A percentile compares a stretch with the other conserved stretches of the same genome.
Conservation (phyloP, 2,329 filamentous ascomycete genomes). For the Colletotrichum sp. region DNA sequence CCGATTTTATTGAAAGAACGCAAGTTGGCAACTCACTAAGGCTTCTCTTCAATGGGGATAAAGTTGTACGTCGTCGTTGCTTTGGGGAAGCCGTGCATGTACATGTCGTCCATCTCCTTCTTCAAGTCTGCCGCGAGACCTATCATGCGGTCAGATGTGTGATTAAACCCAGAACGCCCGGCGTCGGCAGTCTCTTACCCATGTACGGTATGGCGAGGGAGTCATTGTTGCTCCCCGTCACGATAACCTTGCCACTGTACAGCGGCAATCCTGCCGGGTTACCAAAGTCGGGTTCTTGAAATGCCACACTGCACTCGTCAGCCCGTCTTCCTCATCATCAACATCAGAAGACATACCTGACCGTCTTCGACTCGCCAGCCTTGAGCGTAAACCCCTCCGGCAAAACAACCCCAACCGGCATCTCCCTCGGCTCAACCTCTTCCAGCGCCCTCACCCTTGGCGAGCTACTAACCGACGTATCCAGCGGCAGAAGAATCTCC, state of each 20-base stretch:
- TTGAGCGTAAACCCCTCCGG: conserved; percentile 28
- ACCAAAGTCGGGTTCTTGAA: conserved; percentile 32
- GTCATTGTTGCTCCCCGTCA: conserved; percentile 34
- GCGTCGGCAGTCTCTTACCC: conserved; percentile 10
- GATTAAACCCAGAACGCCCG: accelerated
- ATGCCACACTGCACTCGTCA: conserved; percentile 23
- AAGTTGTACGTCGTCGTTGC: background rate
- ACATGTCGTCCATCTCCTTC: conserved; percentile 23
- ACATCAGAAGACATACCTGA: conserved; percentile 15
- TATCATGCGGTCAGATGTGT: background rate
- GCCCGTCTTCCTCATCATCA: background rate
- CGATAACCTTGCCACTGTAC: conserved; percentile 37
- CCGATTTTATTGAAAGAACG: background rate
- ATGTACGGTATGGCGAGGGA: conserved; percentile 36
- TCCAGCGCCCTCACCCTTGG: conserved; percentile 24
- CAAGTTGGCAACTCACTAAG: background rate
- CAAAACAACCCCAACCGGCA: conserved; percentile 22
- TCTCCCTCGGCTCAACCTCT: conserved; percentile 24
- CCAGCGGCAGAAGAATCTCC: conserved; percentile 32
- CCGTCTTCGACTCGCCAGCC: conserved; percentile 27
- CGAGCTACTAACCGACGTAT: background rate
- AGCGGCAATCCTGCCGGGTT: conserved; percentile 32
- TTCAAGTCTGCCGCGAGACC: conserved; percentile 27
- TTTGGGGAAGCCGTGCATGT: conserved; percentile 14
- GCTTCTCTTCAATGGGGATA: background rate